Base-by-base conservation (phyloP, 169 alveolate genomes). In the Pseudocohnilembus persalinus region DNA sequence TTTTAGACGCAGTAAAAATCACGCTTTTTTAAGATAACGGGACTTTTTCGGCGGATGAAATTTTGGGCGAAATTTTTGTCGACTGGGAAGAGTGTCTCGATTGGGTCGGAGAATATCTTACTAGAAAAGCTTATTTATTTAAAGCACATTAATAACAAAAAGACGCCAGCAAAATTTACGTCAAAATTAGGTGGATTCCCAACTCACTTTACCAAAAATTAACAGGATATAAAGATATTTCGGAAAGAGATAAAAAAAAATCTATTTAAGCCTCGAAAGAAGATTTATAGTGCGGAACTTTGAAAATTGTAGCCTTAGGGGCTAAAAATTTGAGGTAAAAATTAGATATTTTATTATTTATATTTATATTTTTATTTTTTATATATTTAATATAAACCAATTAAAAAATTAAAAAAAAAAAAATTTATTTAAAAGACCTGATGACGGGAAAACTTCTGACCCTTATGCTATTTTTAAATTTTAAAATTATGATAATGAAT, bases 31-130 rank as follows among this genome's bases (percentile, higher is more conserved):
- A 68, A 1, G 82, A 85, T 26, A 81, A 85, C 34, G 83, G 83
- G 31, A 20, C 31, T 15, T 72, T 85, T 29, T 72, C 33, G 26
- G 73, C 65, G 6, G 81, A 85, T 33, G 79, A 74, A 31, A n/a
- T 74, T 28, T 24, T 85, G 15, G 89, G 89, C 0, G 85, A 85
- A 30, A 65, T 85, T 24, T 79, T 77, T n/a, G 75, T 85, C 16
- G 81, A 85, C 79, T 85, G 89, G 89, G 74, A 80, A 29, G 89
- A 85, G 30, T 85, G 89, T 79, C 25, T 85, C 0, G 31, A 49
- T 0, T 73, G 72, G 35, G 85, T 84, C 31, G 89, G 86, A 32
- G 89, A 85, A 35, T 85, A 24, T 63, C 29, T 78, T 64, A 72
- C 86, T 1, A 73, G 79, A 31, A 85, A 79, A 35, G 34, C 83